These are phyloP conservation scores for Mucor plumbeus DNA, from an alignment of 371 early-diverging fungal genomes.

Conservation along the genomic window DNA sequence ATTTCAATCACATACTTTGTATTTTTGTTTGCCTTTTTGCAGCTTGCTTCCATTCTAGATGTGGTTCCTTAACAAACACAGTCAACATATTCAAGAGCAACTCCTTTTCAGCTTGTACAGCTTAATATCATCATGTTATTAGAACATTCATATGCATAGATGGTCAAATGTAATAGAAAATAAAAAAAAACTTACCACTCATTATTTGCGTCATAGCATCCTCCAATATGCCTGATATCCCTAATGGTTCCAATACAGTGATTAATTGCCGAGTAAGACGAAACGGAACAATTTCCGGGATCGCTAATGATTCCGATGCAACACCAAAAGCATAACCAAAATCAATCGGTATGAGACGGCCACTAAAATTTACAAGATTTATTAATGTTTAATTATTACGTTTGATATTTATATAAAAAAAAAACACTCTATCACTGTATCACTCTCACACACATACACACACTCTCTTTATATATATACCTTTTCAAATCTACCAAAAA, in stretches of 20 bases:
- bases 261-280: constrained; percentile 65
- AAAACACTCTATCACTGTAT: no score
- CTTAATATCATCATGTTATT: constrained; percentile 29
- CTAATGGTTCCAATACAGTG: constrained; percentile 63
- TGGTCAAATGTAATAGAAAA: not conserved
- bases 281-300: constrained; percentile 77
- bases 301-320: constrained; percentile 69
- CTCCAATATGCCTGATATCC: constrained; percentile 55
- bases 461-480: constrained; percentile 26
- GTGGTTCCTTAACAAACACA: constrained; percentile 77
- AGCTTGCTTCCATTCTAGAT: constrained; percentile 63
- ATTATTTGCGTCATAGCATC: constrained; percentile 62
- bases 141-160: constrained; percentile 6
- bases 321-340: constrained; percentile 83
- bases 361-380: constrained; percentile 37
- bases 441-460: not conserved
- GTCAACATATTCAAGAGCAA: constrained; percentile 65
- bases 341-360: constrained; percentile 70
- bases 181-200: constrained; percentile 38
- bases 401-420: no score
- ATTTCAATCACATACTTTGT: constrained; percentile 51
- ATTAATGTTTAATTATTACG: no score
- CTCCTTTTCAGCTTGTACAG: constrained; percentile 56
- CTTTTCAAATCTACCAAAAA: constrained; percentile 64
- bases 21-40: constrained; percentile 63